Evolutionary conservation across 768 basidiomycete species (phyloP).

Genomic region (Mycena galopus): DNA sequence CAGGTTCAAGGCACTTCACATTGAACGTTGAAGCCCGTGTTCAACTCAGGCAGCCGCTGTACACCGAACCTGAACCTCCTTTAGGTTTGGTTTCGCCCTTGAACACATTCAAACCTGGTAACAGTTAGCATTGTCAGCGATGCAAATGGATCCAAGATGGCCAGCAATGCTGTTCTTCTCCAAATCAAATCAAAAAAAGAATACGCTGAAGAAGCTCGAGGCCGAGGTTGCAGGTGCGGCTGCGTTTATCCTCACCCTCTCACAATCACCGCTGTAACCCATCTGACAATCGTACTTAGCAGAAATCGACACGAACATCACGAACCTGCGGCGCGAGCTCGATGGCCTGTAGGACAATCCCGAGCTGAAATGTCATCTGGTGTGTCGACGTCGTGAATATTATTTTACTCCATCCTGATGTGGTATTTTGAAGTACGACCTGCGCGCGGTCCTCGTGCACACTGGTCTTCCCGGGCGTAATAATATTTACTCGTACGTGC

Average conservation of each 20-base stretch:
- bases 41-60: no score
- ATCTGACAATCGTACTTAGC: slow-evolving; percentile 51
- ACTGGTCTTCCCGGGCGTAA: slow-evolving; percentile 84
- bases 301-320: slow-evolving; percentile 64
- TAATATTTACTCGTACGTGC: slow-evolving; percentile 84
- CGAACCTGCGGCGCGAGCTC: slow-evolving; percentile 58
- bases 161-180: no score
- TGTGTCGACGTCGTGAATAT: slow-evolving; percentile 34
- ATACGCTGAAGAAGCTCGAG: slow-evolving; percentile 65
- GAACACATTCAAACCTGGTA: no score
- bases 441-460: slow-evolving; percentile 83
- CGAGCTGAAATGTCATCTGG: slow-evolving; percentile 73
- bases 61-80: no score
- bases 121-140: no score
- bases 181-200: no score
- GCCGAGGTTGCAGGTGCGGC: slow-evolving; percentile 66
- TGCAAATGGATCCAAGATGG: no score
- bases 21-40: no score
- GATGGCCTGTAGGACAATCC: slow-evolving; percentile 69
- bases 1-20: no score
- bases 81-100: no score
- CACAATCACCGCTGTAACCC: no score
- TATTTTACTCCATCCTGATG: background rate
- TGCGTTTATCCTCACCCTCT: background rate
- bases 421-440: slow-evolving; percentile 71